Evolutionary conservation across 805 yeast genomes (phyloP), one percentile per base, ranked within the genome.

Genomic region (Dipodascus geniculatus): DNA sequence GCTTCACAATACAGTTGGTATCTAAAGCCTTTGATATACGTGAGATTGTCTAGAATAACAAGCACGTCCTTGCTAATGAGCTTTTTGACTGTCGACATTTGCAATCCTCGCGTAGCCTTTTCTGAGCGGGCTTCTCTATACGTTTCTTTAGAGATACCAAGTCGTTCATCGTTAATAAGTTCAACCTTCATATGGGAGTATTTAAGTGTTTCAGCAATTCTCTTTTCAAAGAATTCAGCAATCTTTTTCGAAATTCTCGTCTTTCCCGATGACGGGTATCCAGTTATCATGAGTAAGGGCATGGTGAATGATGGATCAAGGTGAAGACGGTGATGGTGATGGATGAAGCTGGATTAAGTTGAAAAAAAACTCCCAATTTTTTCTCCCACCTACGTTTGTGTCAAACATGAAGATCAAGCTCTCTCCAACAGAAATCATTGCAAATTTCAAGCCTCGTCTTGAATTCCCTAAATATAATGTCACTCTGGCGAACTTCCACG

Each of bases 1-100:
- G 96, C 90, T 67, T 93, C 99, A 68, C 97, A 90, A 66, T 81
- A 89, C 52, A 93, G 73, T 68, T 93, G 99, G 68, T 93, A 93
- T 56, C 99, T 74, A 66, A 90, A 89, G 0, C 99, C 99, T 65
- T 93, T 93, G 62, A 93, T 93, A 65, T 93, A 93, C 44, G 87
- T 82, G 61, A 89, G 73, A 1, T 93, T 79, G 66, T 93, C 99
- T 52, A 93, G 74, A 17, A 93, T 81, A 1, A 93, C 97, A 24
- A 93, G 75, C 20, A 79, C 82, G 28, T 76, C 72, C 42, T 82
- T 75, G 1, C 85, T 74, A 2, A 93, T 68, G 58, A 85, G 87
- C 58, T 97, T 75, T 62, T 88, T 87, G 17, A 91, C 93, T 0
- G 95, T 96, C 0, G 95, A 80, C 71, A 90, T 82, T 61, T 90